phyloP scores from a whole-genome alignment of 192 early-diverging fungal species.

The Backusella mclennaniae region DNA sequence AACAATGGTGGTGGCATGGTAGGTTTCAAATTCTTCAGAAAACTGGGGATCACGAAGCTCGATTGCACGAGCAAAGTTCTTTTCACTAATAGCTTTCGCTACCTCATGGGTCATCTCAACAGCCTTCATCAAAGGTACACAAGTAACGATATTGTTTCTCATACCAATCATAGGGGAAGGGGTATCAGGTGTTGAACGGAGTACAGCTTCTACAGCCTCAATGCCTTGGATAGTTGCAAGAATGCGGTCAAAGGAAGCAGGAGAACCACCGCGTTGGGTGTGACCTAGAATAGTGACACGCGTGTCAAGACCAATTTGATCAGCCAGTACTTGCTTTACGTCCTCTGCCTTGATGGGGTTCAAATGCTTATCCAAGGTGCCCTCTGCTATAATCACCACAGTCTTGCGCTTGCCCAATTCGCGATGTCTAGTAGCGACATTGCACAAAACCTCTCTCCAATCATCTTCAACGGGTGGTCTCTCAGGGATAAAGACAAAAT shows the following conservation, averaged over 20 bases:
- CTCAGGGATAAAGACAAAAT: constrained; percentile 96
- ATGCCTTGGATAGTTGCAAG: constrained; percentile 89
- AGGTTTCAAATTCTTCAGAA: constrained; percentile 60
- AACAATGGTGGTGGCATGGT: constrained; percentile 57
- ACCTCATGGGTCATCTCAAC: constrained; percentile 92
- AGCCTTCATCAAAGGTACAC: constrained; percentile 86
- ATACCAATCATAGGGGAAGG: constrained; percentile 93
- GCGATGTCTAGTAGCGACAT: constrained; percentile 61
- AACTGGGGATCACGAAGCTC: constrained; percentile 88
- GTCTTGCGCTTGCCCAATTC: constrained; percentile 84
- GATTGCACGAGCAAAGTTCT: constrained; percentile 90
- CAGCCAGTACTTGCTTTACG: constrained; percentile 76
- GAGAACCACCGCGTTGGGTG: constrained; percentile 91
- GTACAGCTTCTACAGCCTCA: constrained; percentile 92
- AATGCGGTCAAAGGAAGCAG: constrained; percentile 92
- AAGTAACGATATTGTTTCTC: constrained; percentile 83
- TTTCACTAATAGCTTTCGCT: constrained; percentile 74
- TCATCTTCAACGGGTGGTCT: constrained; percentile 81
- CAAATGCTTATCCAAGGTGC: constrained; percentile 90
- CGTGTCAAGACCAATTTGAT: constrained; percentile 83
- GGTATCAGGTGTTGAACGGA: constrained; percentile 75
- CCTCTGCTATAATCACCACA: constrained; percentile 92
- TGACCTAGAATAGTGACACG: constrained; percentile 93
- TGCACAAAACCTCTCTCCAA: constrained; percentile 91
- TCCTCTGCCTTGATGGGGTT: constrained; percentile 85